Conservation (phyloP, 2,329 filamentous ascomycete species). For the Lecanicillium sp. region DNA sequence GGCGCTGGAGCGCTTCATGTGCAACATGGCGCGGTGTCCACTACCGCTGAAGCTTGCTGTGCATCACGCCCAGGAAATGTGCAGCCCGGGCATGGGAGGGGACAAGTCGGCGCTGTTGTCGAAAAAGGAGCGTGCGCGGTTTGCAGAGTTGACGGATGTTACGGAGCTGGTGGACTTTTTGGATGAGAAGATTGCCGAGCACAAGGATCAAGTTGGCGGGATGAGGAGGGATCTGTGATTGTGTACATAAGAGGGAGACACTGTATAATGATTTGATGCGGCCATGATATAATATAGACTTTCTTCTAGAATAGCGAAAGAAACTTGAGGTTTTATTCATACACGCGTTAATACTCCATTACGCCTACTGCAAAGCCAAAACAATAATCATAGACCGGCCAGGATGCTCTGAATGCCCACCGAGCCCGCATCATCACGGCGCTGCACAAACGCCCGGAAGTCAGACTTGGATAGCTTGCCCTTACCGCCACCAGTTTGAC, state of each 20-base stretch:
- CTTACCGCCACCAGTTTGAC: conserved; percentile 27
- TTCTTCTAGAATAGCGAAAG: conserved; percentile 6
- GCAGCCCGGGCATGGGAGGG: conserved; percentile 44
- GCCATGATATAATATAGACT: not conserved
- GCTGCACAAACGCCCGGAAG: conserved; percentile 76
- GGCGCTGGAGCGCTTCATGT: conserved; percentile 55
- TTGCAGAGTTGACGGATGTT: conserved; percentile 44
- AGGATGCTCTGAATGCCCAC: conserved; percentile 78
- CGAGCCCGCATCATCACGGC: conserved; percentile 74
- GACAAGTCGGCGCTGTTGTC: conserved; percentile 44
- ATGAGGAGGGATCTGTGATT: conserved; percentile 16
- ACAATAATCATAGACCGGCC: conserved; percentile 42
- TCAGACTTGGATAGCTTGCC: conserved; percentile 57
- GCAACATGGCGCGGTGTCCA: conserved; percentile 45
- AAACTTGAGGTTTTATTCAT: conserved; percentile 15
- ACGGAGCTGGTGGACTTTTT: conserved; percentile 53
- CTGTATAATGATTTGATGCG: conserved; percentile 1
- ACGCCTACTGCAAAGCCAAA: not conserved
- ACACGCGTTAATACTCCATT: conserved; percentile 7
- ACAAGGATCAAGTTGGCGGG: conserved; percentile 21
- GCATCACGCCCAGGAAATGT: conserved; percentile 63
- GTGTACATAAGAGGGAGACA: not conserved
- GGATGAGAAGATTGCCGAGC: conserved; percentile 37
- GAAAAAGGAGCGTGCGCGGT: conserved; percentile 44
- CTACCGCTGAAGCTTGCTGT: conserved; percentile 55